Percentiles rank a stretch among this genome's conserved stretches.
phyloP scores from a whole-genome alignment of 495 filamentous ascomycete species.

The Darksidea phi region DNA sequence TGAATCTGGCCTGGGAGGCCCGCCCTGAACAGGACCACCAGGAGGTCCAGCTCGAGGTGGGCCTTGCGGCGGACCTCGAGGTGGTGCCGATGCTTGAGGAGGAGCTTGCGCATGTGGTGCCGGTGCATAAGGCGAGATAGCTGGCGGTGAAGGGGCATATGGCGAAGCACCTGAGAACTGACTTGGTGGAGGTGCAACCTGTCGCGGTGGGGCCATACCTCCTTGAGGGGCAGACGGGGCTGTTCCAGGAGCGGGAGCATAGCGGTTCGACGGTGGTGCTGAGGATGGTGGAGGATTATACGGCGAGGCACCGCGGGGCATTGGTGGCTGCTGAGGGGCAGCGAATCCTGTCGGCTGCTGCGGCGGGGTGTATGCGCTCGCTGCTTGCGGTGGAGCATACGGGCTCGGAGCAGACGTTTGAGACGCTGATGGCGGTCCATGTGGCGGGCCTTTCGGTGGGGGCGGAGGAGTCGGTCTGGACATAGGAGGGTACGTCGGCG shows the following conservation, averaged over 20 bases:
- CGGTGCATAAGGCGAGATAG: slow-evolving; percentile 15
- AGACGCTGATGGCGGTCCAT: slow-evolving; percentile 52
- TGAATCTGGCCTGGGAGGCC: slow-evolving; percentile 48
- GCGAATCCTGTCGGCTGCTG: slow-evolving; percentile 49
- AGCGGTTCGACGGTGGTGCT: slow-evolving; percentile 75
- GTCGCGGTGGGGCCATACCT: slow-evolving; percentile 32
- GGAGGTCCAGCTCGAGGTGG: slow-evolving; percentile 47
- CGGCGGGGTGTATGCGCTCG: slow-evolving; percentile 25
- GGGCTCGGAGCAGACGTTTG: slow-evolving; percentile 61
- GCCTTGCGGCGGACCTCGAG: slow-evolving; percentile 45
- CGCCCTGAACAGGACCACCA: slow-evolving; percentile 51
- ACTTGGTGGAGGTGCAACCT: slow-evolving; percentile 42
- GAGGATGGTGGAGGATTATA: slow-evolving; percentile 80
- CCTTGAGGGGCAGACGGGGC: slow-evolving; percentile 35
- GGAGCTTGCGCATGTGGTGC: slow-evolving; percentile 20
- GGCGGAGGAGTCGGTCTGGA: slow-evolving; percentile 53
- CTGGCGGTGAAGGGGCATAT: not conserved
- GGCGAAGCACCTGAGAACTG: slow-evolving; percentile 32
- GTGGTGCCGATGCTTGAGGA: slow-evolving; percentile 18
- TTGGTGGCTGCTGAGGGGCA: slow-evolving; percentile 48
- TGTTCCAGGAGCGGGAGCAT: slow-evolving; percentile 71
- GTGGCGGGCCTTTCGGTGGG: slow-evolving; percentile 55
- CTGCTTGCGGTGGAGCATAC: slow-evolving; percentile 64
- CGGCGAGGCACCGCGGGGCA: slow-evolving; percentile 77
- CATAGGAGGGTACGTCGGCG: slow-evolving; percentile 47